These are phyloP conservation scores for Mychonastes homosphaera DNA, from an alignment of 139 green algal species.

Conservation along the genomic window DNA sequence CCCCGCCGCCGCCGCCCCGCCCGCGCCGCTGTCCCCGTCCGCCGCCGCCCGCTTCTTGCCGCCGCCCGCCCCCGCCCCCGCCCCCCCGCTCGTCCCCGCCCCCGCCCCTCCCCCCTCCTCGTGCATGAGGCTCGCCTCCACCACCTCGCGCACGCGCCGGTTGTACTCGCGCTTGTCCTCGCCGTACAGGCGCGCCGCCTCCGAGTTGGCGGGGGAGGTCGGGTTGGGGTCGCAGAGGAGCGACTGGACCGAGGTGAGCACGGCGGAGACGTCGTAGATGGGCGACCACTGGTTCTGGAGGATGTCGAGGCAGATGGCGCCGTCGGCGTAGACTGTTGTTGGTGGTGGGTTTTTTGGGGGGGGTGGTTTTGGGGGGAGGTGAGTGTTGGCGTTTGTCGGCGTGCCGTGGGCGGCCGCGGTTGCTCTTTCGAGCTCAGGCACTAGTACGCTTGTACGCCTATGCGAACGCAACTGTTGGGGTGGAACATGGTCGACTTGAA, in stretches of 20 bases:
- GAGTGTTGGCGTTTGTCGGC: too few relatives aligned
- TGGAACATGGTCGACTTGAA: slow-evolving; percentile 95
- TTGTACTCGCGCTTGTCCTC: slow-evolving; percentile 91
- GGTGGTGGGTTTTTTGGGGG: too few relatives aligned
- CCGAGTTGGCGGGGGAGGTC: slow-evolving; percentile 93
- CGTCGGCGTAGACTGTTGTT: slow-evolving; percentile 93
- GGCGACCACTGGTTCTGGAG: slow-evolving; percentile 97
- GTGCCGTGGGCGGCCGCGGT: too few relatives aligned
- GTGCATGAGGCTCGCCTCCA: slow-evolving; percentile 66
- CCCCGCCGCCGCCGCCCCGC: too few relatives aligned
- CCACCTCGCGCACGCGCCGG: slow-evolving; percentile 70
- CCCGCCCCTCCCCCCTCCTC: slow-evolving; percentile 17
- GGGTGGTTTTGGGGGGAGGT: too few relatives aligned
- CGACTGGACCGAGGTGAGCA: slow-evolving; percentile 96
- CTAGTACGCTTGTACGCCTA: too few relatives aligned
- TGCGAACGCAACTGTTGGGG: slow-evolving; percentile 96
- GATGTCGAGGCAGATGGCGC: slow-evolving; percentile 96
- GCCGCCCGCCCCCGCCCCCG: too few relatives aligned
- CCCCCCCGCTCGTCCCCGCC: too few relatives aligned
- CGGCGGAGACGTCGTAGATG: slow-evolving; percentile 96
- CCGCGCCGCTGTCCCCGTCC: too few relatives aligned
- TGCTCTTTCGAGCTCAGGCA: too few relatives aligned
- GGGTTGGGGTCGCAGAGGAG: slow-evolving; percentile 95
- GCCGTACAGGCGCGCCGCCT: slow-evolving; percentile 84
- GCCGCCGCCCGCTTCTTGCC: too few relatives aligned